Percentiles rank a stretch among this genome's conserved stretches.
phyloP scores from a whole-genome alignment of 305 asterid species.

The Fraxinus nigra region DNA sequence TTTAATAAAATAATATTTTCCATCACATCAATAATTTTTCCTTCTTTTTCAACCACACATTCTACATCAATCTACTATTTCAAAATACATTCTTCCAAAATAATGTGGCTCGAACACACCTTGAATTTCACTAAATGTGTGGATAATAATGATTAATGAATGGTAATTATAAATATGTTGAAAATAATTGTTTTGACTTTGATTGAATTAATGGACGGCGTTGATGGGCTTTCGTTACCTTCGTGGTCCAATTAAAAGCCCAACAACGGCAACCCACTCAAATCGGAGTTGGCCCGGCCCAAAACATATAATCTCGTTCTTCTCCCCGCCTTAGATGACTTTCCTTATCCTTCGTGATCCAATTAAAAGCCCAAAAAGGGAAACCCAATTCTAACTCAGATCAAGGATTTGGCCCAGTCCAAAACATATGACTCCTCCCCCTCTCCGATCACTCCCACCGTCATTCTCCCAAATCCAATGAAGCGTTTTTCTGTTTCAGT shows the following conservation, averaged over 20 bases:
- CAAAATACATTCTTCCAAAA: too few relatives aligned
- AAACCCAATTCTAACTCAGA: not conserved
- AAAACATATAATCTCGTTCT: not conserved
- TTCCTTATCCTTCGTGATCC: not conserved
- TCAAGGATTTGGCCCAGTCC: not conserved
- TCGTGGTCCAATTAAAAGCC: not conserved
- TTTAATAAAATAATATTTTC: too few relatives aligned
- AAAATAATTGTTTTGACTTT: not conserved
- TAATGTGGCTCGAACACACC: too few relatives aligned
- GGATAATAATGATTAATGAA: too few relatives aligned
- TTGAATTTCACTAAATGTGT: not conserved
- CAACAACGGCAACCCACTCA: not conserved
- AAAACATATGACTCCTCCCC: not conserved
- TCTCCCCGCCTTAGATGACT: not conserved
- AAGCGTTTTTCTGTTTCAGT: slow-evolving; percentile 32
- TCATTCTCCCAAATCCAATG: slow-evolving; percentile 19
- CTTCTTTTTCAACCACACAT: too few relatives aligned
- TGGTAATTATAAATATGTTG: not conserved
- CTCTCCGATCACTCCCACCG: not conserved
- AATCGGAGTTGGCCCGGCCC: not conserved
- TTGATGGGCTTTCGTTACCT: not conserved
- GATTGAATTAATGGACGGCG: not conserved
- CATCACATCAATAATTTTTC: too few relatives aligned
- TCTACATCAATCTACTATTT: too few relatives aligned
- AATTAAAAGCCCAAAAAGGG: not conserved